phyloP scores from a whole-genome alignment of 2,329 filamentous ascomycete genomes.

The Cladophialophora bantiana region DNA sequence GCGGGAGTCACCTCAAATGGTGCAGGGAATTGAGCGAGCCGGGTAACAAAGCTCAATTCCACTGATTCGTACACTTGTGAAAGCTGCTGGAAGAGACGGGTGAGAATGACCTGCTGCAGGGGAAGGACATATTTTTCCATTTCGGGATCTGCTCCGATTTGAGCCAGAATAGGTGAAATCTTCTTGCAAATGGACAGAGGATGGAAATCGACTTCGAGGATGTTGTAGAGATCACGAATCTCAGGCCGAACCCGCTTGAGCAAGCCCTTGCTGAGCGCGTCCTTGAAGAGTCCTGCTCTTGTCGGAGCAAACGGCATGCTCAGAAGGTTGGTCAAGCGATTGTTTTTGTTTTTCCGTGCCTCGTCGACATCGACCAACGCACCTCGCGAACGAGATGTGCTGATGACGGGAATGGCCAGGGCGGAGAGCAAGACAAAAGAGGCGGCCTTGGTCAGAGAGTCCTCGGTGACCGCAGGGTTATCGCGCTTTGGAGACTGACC shows the following conservation, averaged over 20 bases:
- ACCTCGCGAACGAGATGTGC: constrained; percentile 93
- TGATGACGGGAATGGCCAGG: constrained; percentile 98
- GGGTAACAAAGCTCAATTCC: constrained; percentile 89
- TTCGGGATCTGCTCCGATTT: constrained; percentile 92
- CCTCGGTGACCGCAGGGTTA: constrained; percentile 86
- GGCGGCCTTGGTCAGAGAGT: constrained; percentile 90
- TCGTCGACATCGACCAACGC: constrained; percentile 97
- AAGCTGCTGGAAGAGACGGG: constrained; percentile 96
- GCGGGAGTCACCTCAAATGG: constrained; percentile 90
- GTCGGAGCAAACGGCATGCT: constrained; percentile 91
- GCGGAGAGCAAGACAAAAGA: constrained; percentile 96
- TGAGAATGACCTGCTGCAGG: constrained; percentile 97
- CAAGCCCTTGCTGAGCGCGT: constrained; percentile 92
- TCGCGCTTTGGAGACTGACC: constrained; percentile 93
- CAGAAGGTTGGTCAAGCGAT: constrained; percentile 90
- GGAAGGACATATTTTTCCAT: constrained; percentile 97
- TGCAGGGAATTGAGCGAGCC: constrained; percentile 93
- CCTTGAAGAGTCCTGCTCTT: constrained; percentile 89
- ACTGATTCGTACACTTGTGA: constrained; percentile 99
- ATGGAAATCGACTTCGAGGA: constrained; percentile 98
- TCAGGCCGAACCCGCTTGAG: constrained; percentile 91
- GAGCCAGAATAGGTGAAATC: constrained; percentile 91
- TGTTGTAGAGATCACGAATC: constrained; percentile 97
- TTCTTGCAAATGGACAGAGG: constrained; percentile 98
- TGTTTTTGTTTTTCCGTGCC: constrained; percentile 98